These are phyloP conservation scores for Pythium diclinum DNA, from an alignment of 352 stramenopile genomes.

Conservation along the genomic window DNA sequence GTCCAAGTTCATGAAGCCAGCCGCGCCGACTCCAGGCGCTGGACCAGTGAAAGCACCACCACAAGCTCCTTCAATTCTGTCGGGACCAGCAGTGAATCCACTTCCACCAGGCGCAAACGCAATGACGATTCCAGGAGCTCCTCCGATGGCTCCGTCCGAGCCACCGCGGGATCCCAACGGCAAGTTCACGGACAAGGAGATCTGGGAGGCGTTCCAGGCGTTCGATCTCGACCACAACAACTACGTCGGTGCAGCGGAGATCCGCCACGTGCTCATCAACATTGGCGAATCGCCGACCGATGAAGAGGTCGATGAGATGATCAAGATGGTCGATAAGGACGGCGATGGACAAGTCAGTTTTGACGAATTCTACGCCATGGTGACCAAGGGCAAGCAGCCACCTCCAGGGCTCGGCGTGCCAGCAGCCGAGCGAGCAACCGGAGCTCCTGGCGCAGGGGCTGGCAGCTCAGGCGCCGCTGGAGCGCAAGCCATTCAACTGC, in stretches of 20 bases:
- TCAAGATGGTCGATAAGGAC: conserved; percentile 95
- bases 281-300: conserved; percentile 94
- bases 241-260: conserved; percentile 93
- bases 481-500: conserved; percentile 85
- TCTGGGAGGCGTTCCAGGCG: conserved; percentile 91
- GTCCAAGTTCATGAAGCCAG: conserved; percentile 85
- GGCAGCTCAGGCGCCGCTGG: conserved; percentile 31
- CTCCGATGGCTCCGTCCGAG: conserved; percentile 60
- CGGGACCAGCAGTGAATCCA: conserved; percentile 56
- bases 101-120: conserved; percentile 55
- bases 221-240: conserved; percentile 97
- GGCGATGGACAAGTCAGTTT: conserved; percentile 94
- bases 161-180: conserved; percentile 89
- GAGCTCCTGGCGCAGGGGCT: conserved; percentile 30
- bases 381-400: conserved; percentile 91
- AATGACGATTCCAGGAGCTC: conserved; percentile 44
- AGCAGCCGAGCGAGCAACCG: conserved; percentile 30
- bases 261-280: conserved; percentile 94
- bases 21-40: conserved; percentile 30
- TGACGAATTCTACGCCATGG: conserved; percentile 95
- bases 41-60: conserved; percentile 44
- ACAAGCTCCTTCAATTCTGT: conserved; percentile 60
- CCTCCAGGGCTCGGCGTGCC: conserved; percentile 76
- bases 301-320: conserved; percentile 97
- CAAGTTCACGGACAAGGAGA: conserved; percentile 96